Conservation (phyloP, 176 grass and related monocot species). For the Carex myosuroides region DNA sequence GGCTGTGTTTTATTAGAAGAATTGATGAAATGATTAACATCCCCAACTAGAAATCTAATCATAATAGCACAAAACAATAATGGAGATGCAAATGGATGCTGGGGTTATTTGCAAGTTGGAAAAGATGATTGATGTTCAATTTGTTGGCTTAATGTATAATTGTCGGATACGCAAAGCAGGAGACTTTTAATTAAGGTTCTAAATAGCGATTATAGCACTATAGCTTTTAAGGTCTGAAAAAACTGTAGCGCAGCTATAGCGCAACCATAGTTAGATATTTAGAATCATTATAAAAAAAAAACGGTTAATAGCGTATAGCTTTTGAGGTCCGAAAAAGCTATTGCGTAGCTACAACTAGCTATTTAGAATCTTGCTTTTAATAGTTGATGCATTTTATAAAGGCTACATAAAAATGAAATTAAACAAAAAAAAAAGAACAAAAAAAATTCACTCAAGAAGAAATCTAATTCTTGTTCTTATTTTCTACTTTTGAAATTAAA, state of each 20-base stretch:
- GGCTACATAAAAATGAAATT: neutral
- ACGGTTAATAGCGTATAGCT: too few species aligned
- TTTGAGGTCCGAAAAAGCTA: too few species aligned
- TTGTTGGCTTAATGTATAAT: neutral
- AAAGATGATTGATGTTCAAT: neutral
- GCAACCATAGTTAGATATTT: too few species aligned
- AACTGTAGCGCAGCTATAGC: too few species aligned
- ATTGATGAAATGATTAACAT: conserved; percentile 2
- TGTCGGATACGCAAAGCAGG: neutral
- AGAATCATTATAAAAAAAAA: too few species aligned
- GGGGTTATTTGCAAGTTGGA: neutral
- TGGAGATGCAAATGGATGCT: neutral
- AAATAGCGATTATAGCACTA: too few species aligned
- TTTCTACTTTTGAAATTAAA: too few species aligned
- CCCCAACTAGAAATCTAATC: neutral
- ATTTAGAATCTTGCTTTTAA: too few species aligned
- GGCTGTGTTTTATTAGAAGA: neutral
- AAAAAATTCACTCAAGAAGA: neutral
- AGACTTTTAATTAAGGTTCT: neutral
- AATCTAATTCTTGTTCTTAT: too few species aligned
- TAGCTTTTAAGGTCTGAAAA: too few species aligned
- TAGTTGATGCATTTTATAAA: neutral
- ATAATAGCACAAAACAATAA: neutral
- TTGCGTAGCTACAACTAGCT: too few species aligned
- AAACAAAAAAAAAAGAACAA: neutral